These are phyloP conservation scores for Zasmidium citrigriseum DNA, from an alignment of 2,329 filamentous ascomycete species.

Conservation along the genomic window DNA sequence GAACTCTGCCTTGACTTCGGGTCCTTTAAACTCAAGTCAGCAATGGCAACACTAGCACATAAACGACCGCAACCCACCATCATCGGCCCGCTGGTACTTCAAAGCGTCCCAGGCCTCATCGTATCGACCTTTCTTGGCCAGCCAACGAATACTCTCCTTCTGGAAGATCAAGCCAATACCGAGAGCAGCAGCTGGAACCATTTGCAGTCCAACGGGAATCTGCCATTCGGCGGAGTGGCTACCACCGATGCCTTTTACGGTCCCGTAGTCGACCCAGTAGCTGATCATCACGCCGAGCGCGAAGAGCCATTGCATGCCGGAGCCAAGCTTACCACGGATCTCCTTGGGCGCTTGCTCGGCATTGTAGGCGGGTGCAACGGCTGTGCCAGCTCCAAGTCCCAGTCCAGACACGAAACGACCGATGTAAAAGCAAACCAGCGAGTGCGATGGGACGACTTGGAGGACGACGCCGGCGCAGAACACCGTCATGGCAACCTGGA, in stretches of 20 bases:
- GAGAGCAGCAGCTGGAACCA: conserved; percentile 51
- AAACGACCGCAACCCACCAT: conserved; percentile 15
- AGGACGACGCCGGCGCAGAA: conserved; percentile 46
- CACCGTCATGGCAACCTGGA: conserved; percentile 48
- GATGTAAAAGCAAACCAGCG: conserved; percentile 47
- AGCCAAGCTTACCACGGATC: conserved; percentile 51
- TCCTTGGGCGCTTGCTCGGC: conserved; percentile 47
- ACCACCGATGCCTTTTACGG: conserved; percentile 35
- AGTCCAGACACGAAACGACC: conserved; percentile 52
- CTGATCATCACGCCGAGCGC: conserved; percentile 52
- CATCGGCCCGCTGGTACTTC: conserved; percentile 54
- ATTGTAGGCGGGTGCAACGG: conserved; percentile 44
- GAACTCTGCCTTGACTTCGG: conserved; percentile 46
- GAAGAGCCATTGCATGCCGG: conserved; percentile 55
- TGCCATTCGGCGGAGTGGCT: conserved; percentile 54
- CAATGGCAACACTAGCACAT: not conserved
- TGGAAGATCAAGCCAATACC: conserved; percentile 52
- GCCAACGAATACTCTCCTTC: conserved; percentile 54
- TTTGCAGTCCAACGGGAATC: conserved; percentile 55
- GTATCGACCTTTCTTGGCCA: conserved; percentile 48
- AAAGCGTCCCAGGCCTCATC: conserved; percentile 52
- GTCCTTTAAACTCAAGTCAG: not conserved
- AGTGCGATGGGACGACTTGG: conserved; percentile 50
- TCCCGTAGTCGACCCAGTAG: conserved; percentile 58
- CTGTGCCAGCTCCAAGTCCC: conserved; percentile 51